Percentiles rank a stretch among this genome's conserved stretches.
Evolutionary conservation across 495 filamentous ascomycete genomes (phyloP).

Genomic region (Podospora anserina): DNA sequence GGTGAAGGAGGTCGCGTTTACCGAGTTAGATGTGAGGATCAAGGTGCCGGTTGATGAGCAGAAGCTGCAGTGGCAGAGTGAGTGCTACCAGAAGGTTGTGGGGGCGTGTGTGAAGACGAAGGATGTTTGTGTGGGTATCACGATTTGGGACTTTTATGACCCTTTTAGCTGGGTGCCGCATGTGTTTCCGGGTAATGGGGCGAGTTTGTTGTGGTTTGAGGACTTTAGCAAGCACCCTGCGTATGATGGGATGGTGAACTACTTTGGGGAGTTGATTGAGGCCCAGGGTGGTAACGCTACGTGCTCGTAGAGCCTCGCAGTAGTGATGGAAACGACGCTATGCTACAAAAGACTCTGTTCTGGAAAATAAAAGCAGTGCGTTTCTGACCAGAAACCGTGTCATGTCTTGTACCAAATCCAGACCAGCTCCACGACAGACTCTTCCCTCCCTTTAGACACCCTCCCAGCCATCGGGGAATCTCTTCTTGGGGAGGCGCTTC

Average conservation of each 20-base stretch:
- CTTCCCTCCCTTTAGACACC: not conserved
- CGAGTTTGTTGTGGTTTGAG: conserved; percentile 49
- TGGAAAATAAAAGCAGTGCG: not conserved
- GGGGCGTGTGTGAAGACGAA: conserved; percentile 56
- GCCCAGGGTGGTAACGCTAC: not conserved
- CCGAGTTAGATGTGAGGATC: conserved; percentile 60
- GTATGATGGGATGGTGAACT: conserved; percentile 33
- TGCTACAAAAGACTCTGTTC: not conserved
- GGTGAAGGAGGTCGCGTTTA: conserved; percentile 58
- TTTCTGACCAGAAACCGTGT: not conserved
- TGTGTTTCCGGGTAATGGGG: conserved; percentile 54
- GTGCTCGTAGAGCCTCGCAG: not conserved
- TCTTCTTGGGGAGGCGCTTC: not conserved
- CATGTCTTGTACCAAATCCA: not conserved
- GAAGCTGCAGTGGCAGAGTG: conserved; percentile 54
- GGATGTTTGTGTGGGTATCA: conserved; percentile 61
- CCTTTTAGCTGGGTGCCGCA: conserved; percentile 58
- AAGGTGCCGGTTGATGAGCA: conserved; percentile 44
- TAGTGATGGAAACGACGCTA: not conserved
- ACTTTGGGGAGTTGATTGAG: conserved; percentile 9
- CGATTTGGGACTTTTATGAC: conserved; percentile 60
- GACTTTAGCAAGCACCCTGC: conserved; percentile 58
- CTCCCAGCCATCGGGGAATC: not conserved
- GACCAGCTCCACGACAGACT: not conserved
- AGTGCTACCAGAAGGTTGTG: conserved; percentile 52